Percentiles rank a stretch among this genome's conserved stretches.
These are phyloP conservation scores for Mollisia scopiformis DNA, from an alignment of 2,329 filamentous ascomycete species.

Conservation along the genomic window DNA sequence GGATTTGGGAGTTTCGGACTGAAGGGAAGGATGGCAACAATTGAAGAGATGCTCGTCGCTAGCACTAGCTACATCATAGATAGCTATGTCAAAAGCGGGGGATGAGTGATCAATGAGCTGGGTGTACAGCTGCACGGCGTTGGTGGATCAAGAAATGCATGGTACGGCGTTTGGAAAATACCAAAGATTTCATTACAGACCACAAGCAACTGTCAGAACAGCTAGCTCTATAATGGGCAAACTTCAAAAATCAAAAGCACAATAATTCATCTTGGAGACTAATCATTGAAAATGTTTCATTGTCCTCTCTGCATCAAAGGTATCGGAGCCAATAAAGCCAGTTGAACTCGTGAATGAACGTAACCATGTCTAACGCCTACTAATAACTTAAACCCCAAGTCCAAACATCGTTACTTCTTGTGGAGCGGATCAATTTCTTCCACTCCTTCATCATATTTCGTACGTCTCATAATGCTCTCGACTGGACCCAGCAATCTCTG, in stretches of 20 bases:
- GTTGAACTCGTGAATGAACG: slow-evolving; percentile 33
- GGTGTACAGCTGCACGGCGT: background rate
- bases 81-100: too few species aligned
- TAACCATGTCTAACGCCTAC: slow-evolving; percentile 35
- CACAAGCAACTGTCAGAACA: background rate
- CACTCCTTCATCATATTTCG: slow-evolving; percentile 61
- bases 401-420: slow-evolving; percentile 31
- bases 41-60: too few species aligned
- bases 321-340: slow-evolving; percentile 32
- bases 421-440: slow-evolving; percentile 71
- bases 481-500: slow-evolving; percentile 91
- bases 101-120: background rate
- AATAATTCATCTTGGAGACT: background rate
- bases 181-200: background rate
- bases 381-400: slow-evolving; percentile 22
- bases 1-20: too few species aligned
- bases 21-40: too few species aligned
- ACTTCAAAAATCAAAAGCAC: background rate
- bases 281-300: slow-evolving; percentile 24
- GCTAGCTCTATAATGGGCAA: background rate
- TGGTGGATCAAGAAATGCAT: slow-evolving; percentile 7
- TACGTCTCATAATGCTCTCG: slow-evolving; percentile 88
- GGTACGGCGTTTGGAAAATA: slow-evolving; percentile 2
- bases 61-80: too few species aligned
- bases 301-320: slow-evolving; percentile 33